A percentile compares a stretch with the other conserved stretches of the same genome.
These are phyloP conservation scores for Nigrograna mackinnonii DNA, from an alignment of 2,329 filamentous ascomycete species.

Conservation along the genomic window DNA sequence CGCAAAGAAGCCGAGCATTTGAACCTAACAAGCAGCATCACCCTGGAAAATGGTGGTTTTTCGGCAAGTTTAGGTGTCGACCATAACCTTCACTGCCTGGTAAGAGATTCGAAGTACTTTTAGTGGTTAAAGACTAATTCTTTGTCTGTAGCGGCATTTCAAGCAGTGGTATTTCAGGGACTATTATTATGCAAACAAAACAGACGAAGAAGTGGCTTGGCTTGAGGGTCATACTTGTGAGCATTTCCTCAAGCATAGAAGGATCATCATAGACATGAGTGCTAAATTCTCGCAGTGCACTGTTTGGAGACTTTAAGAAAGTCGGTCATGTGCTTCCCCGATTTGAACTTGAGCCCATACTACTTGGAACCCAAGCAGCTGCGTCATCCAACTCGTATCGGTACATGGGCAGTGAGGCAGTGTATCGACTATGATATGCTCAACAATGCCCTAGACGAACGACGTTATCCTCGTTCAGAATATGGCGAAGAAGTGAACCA, in stretches of 20 bases:
- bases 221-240: slow-evolving; percentile 2
- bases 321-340: slow-evolving; percentile 2
- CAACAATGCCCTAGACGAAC: neutral
- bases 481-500: slow-evolving; percentile 2
- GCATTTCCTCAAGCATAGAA: neutral
- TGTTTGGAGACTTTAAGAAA: slow-evolving; percentile 4
- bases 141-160: slow-evolving; percentile 1
- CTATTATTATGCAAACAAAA: slow-evolving; percentile 3
- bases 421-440: slow-evolving; percentile 3
- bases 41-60: neutral
- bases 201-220: neutral
- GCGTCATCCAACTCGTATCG: neutral
- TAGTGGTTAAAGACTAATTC: neutral
- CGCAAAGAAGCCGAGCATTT: slow-evolving; percentile 2
- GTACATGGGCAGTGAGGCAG: neutral
- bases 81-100: slow-evolving; percentile 3
- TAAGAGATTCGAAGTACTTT: neutral
- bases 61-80: slow-evolving; percentile 1
- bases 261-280: neutral
- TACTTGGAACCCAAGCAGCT: neutral
- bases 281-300: neutral
- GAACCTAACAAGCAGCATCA: slow-evolving; percentile 3
- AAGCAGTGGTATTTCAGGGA: slow-evolving; percentile 1
- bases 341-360: slow-evolving; percentile 1
- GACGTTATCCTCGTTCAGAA: slow-evolving; percentile 1